phyloP scores from a whole-genome alignment of 345 rosid species.

The Triadica sebifera region DNA sequence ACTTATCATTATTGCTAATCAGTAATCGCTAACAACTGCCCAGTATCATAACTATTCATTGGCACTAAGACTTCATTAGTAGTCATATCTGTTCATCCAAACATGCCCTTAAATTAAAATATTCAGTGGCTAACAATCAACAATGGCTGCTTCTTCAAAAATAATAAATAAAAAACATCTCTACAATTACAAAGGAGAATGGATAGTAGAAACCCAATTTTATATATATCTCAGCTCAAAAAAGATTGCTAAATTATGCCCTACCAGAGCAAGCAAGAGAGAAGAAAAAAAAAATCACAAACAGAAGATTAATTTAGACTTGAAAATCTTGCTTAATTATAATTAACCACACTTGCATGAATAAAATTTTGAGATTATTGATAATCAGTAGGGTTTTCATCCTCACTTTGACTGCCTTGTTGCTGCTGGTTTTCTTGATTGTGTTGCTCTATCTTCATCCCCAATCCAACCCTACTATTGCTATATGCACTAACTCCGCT shows the following conservation, averaged over 20 bases:
- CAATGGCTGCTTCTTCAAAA: not conserved
- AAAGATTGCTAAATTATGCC: not conserved
- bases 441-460: constrained; percentile 56
- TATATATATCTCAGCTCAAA: not conserved
- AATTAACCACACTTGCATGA: not conserved
- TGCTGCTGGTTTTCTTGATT: constrained; percentile 43
- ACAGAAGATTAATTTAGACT: not conserved
- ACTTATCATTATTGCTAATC: too few relatives aligned
- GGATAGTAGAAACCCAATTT: too few relatives aligned
- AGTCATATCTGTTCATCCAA: too few relatives aligned
- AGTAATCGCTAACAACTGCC: too few relatives aligned
- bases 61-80: too few relatives aligned
- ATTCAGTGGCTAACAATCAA: constrained; percentile 5
- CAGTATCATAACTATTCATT: too few relatives aligned
- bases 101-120: too few relatives aligned
- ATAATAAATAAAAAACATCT: too few relatives aligned
- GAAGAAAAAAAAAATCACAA: not conserved
- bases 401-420: constrained; percentile 46
- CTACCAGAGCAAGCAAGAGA: not conserved
- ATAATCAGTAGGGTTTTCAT: constrained; percentile 44
- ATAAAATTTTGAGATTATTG: constrained; percentile 13
- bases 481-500: constrained; percentile 27
- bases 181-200: too few relatives aligned
- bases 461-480: constrained; percentile 43
- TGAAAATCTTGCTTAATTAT: constrained; percentile 1